Evolutionary conservation across 192 early-diverging fungal genomes (phyloP).

Genomic region (Cladochytrium replicatum): DNA sequence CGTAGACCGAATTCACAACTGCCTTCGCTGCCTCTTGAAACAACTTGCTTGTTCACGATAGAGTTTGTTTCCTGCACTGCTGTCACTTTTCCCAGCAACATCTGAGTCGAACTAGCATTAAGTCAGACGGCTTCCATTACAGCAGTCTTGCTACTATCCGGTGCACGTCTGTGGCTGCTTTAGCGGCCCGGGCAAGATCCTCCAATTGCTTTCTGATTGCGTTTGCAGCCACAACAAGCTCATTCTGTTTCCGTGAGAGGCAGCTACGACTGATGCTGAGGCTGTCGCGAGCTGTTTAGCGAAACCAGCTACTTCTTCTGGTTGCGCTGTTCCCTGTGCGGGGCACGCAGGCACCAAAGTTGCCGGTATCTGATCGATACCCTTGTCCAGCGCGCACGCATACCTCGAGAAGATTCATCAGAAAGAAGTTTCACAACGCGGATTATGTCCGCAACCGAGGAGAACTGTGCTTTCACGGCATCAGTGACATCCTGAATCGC

Average conservation of each 20-base stretch:
- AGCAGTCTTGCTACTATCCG: constrained; percentile 19
- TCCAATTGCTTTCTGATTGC: constrained; percentile 30
- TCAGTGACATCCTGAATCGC: constrained; percentile 17
- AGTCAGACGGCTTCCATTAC: constrained; percentile 29
- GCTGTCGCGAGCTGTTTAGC: constrained; percentile 42
- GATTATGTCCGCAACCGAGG: constrained; percentile 30
- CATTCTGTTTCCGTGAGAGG: constrained; percentile 21
- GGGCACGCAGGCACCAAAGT: constrained; percentile 14
- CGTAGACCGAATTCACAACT: constrained; percentile 31
- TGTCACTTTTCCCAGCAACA: constrained; percentile 24
- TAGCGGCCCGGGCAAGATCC: constrained; percentile 37
- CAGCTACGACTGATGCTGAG: constrained; percentile 27
- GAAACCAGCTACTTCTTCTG: constrained; percentile 42
- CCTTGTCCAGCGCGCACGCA: constrained; percentile 22
- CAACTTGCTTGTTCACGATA: constrained; percentile 13
- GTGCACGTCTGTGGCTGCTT: constrained; percentile 43
- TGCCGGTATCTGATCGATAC: constrained; percentile 7
- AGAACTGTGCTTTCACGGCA: constrained; percentile 25
- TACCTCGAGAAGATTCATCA: constrained; percentile 37
- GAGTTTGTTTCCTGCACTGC: constrained; percentile 12
- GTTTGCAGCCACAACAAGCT: constrained; percentile 29
- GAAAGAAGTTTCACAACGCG: constrained; percentile 29
- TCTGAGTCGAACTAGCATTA: constrained; percentile 15
- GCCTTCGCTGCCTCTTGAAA: constrained; percentile 28
- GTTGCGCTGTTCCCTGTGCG: constrained; percentile 42